phyloP scores from a whole-genome alignment of 805 yeast species.

The Schwanniomyces occidentalis region DNA sequence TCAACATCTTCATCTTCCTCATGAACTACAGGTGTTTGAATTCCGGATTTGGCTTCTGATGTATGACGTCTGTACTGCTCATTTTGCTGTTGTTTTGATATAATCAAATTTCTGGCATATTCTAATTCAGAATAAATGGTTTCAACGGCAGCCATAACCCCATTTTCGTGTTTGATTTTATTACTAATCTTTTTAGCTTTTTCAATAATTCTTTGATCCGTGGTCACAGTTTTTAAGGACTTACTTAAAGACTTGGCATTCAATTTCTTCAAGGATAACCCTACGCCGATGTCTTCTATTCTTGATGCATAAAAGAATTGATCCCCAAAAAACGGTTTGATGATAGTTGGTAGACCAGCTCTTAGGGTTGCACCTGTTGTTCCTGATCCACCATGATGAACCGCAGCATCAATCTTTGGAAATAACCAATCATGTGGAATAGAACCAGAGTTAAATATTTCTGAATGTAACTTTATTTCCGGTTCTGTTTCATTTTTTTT shows the following conservation, averaged over 20 bases:
- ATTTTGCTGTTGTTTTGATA: slow-evolving; percentile 42
- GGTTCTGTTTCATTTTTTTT: slow-evolving; percentile 29
- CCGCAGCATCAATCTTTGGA: slow-evolving; percentile 86
- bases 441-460: slow-evolving; percentile 67
- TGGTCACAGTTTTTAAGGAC: slow-evolving; percentile 69
- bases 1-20: slow-evolving; percentile 8
- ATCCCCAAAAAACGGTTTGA: slow-evolving; percentile 95
- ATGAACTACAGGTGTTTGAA: slow-evolving; percentile 24
- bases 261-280: slow-evolving; percentile 67
- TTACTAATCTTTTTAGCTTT: slow-evolving; percentile 66
- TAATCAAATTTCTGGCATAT: slow-evolving; percentile 64
- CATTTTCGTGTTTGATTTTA: slow-evolving; percentile 70
- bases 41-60: slow-evolving; percentile 23
- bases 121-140: slow-evolving; percentile 77
- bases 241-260: slow-evolving; percentile 61
- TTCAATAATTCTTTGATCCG: slow-evolving; percentile 63
- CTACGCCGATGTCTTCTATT: slow-evolving; percentile 87
- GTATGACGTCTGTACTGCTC: slow-evolving; percentile 21
- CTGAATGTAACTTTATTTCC: slow-evolving; percentile 58
- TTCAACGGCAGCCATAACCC: slow-evolving; percentile 75
- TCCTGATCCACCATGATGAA: slow-evolving; percentile 97
- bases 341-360: slow-evolving; percentile 84
- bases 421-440: slow-evolving; percentile 96
- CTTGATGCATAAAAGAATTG: slow-evolving; percentile 89
- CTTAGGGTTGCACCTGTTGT: slow-evolving; percentile 91